Evolutionary conservation across 2,329 filamentous ascomycete species (phyloP).

Genomic region (Furcasterigmium sp.): DNA sequence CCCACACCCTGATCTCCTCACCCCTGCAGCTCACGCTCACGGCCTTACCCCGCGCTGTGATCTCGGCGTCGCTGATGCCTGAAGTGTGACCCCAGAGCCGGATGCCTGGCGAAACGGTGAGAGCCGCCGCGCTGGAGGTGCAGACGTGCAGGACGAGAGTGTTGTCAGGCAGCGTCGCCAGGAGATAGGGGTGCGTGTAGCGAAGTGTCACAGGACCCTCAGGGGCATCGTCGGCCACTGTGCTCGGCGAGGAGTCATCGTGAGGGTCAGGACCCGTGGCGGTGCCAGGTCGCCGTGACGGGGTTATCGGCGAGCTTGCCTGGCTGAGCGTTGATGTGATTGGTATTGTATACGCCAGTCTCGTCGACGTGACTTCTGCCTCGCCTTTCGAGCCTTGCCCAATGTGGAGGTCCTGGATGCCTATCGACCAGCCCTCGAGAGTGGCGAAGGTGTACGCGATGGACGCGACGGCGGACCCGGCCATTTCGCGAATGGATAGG

Average conservation of each 20-base stretch:
- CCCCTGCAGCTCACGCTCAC: slow-evolving; percentile 83
- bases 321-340: slow-evolving; percentile 17
- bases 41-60: slow-evolving; percentile 79
- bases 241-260: background rate
- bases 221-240: slow-evolving; percentile 26
- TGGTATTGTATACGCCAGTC: slow-evolving; percentile 33
- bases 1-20: slow-evolving; percentile 80
- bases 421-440: slow-evolving; percentile 78
- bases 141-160: slow-evolving; percentile 80
- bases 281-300: background rate
- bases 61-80: slow-evolving; percentile 78
- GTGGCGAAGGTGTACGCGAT: slow-evolving; percentile 83
- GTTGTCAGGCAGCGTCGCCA: slow-evolving; percentile 81
- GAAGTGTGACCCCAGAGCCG: slow-evolving; percentile 90
- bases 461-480: slow-evolving; percentile 65
- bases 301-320: slow-evolving; percentile 9
- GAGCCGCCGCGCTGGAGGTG: slow-evolving; percentile 59
- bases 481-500: slow-evolving; percentile 69
- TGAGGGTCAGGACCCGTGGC: background rate
- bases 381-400: slow-evolving; percentile 14
- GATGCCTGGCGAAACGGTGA: slow-evolving; percentile 68
- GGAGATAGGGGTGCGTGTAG: slow-evolving; percentile 77
- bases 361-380: slow-evolving; percentile 29
- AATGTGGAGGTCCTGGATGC: slow-evolving; percentile 83
- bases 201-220: slow-evolving; percentile 62